Percentiles rank a stretch among this genome's conserved stretches.
These are phyloP conservation scores for Hyphopichia homilentoma DNA, from an alignment of 805 yeast genomes.

Conservation along the genomic window DNA sequence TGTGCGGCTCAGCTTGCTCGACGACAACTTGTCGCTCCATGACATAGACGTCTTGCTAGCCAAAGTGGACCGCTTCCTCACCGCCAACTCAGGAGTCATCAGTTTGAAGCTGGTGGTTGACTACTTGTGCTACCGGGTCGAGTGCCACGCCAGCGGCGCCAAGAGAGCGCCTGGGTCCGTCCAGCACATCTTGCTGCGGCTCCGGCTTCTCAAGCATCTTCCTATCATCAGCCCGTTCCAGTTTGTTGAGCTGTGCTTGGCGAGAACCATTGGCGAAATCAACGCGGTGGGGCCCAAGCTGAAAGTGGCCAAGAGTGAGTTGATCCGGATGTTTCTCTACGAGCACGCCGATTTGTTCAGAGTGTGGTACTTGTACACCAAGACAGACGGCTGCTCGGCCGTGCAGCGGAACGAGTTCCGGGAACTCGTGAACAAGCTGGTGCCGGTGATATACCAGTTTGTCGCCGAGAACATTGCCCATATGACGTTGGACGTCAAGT, in stretches of 20 bases:
- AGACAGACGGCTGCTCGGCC: background rate
- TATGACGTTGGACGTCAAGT: conserved; percentile 6
- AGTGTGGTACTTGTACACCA: background rate
- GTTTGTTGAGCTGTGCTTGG: conserved; percentile 2
- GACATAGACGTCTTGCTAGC: conserved; percentile 10
- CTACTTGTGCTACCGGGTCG: conserved; percentile 7
- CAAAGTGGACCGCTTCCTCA: conserved; percentile 9
- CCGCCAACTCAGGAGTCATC: conserved; percentile 7
- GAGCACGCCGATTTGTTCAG: background rate
- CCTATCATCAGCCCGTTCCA: conserved; percentile 1
- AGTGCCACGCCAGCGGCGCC: conserved; percentile 3
- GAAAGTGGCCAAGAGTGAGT: background rate
- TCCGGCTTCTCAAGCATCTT: conserved; percentile 7
- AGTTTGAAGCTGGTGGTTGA: conserved; percentile 16
- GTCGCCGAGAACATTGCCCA: conserved; percentile 3
- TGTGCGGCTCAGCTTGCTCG: conserved; percentile 12
- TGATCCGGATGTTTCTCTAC: background rate
- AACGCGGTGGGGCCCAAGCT: background rate
- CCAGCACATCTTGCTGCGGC: conserved; percentile 5
- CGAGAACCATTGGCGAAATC: background rate
- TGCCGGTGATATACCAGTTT: conserved; percentile 6
- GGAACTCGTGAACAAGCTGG: conserved; percentile 5
- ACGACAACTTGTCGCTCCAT: conserved; percentile 10
- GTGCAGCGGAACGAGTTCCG: conserved; percentile 7
- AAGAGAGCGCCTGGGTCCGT: background rate